Conservation (phyloP, 495 filamentous ascomycete genomes). For the Trichocladium antarcticum region DNA sequence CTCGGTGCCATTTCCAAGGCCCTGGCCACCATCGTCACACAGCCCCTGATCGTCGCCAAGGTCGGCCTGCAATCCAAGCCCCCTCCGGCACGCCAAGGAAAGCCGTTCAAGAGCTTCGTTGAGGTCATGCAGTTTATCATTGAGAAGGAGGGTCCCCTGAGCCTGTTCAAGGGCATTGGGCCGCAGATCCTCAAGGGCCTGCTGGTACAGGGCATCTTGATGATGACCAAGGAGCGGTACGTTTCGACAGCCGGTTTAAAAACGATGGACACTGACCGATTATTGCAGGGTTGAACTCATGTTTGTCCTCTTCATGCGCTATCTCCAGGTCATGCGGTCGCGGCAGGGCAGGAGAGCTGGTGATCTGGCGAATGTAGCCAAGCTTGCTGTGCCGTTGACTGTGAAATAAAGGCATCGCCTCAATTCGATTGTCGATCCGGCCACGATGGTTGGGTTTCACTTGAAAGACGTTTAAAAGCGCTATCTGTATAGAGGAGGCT, state of each 20-base stretch:
- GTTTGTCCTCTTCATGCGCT: constrained; percentile 79
- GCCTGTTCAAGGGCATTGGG: constrained; percentile 92
- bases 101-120: constrained; percentile 86
- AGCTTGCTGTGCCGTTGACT: constrained; percentile 35
- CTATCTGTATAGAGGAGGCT: neutral
- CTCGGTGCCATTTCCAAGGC: constrained; percentile 90
- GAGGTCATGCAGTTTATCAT: constrained; percentile 94
- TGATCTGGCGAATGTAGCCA: constrained; percentile 43
- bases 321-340: constrained; percentile 56
- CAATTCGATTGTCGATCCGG: neutral
- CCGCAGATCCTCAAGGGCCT: constrained; percentile 90
- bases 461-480: neutral
- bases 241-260: constrained; percentile 12
- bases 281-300: constrained; percentile 67
- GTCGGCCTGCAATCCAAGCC: constrained; percentile 91
- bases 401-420: constrained; percentile 28
- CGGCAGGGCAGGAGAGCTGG: constrained; percentile 61
- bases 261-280: constrained; percentile 14
- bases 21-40: constrained; percentile 82
- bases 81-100: constrained; percentile 70
- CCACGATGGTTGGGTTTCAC: neutral
- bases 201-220: constrained; percentile 85
- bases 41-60: constrained; percentile 96
- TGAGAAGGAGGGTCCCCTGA: constrained; percentile 68
- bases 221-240: constrained; percentile 99